Evolutionary conservation across 1,139 yeast genomes (phyloP), one percentile per base, ranked within the genome.

Genomic region (Candida sp.): DNA sequence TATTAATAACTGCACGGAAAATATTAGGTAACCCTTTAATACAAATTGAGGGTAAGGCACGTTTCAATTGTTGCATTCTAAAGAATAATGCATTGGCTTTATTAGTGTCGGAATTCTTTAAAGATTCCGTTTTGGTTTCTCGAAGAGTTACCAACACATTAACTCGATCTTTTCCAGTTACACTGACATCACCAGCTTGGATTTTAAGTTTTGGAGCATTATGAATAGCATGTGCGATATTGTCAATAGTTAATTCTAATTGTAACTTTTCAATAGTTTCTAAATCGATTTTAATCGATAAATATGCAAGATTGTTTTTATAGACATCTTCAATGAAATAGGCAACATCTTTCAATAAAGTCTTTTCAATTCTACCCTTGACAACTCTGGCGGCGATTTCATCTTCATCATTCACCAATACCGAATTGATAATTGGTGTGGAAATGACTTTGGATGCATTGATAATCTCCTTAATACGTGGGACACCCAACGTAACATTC

Each of bases 331-430:
- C 97, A 52, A 95, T 86, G 63, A 81, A 91, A 58, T 68, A 87
- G 3, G 95, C 90, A 50, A 95, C 85, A 60, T 95, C 99, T 51
- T 84, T 82, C 48, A 95, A 69, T 45, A 85, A 68, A 0, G 99
- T 95, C 71, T 93, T 95, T 63, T 95, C 99, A 45, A 95, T 81
- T 62, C 99, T 81, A 42, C 99, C 99, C 68, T 95, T 95, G 35
- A 95, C 99, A 53, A 95, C 97, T 65, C 99, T 82, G 0, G 99
- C 99, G 25, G 98, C 97, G 60, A 96, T 86, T 68, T 91, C 98
- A 63, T 95, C 99, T 15, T 84, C 83, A 54, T 88, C 95, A 58
- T 95, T 93, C 11, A 93, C 98, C 54, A 95, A 73, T 7, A 87
- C 91, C 5, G 98, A 95, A 53, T 93, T 91, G 60, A 95, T 93